Evolutionary conservation across 1,284 basidiomycete genomes (phyloP).

Genomic region (Microbotryum lychnidis-dioicae): DNA sequence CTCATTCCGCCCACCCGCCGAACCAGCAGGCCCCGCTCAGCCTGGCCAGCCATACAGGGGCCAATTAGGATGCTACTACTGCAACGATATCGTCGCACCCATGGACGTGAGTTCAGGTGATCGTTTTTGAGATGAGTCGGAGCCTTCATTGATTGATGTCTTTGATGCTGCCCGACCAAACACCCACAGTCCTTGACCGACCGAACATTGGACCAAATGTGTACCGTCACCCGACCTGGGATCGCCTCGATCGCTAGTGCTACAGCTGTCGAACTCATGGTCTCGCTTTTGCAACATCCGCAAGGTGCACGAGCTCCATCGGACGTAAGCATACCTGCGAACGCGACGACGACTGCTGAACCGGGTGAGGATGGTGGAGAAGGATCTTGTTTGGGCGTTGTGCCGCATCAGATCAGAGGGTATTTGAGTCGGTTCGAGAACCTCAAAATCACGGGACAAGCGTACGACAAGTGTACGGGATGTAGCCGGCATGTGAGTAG

Average conservation of each 20-base stretch:
- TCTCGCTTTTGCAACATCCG: slow-evolving; percentile 82
- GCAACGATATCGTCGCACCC: slow-evolving; percentile 95
- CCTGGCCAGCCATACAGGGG: slow-evolving; percentile 23
- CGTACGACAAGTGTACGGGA: slow-evolving; percentile 82
- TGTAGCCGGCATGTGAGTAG: slow-evolving; percentile 65
- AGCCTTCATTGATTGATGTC: background rate
- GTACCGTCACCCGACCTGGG: slow-evolving; percentile 95
- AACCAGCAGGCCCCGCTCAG: slow-evolving; percentile 38
- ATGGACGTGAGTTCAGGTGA: slow-evolving; percentile 56
- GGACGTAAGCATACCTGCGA: background rate
- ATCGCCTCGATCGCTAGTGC: slow-evolving; percentile 86
- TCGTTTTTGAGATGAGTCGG: background rate
- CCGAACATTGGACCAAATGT: slow-evolving; percentile 96
- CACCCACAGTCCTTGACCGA: slow-evolving; percentile 71
- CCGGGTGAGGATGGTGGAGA: too few species aligned
- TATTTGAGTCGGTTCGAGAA: slow-evolving; percentile 79
- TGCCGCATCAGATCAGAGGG: slow-evolving; percentile 91
- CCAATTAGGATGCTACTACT: slow-evolving; percentile 86
- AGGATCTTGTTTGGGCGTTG: slow-evolving; percentile 54
- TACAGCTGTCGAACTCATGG: slow-evolving; percentile 83
- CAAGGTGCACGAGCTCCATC: slow-evolving; percentile 53
- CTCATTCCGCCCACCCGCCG: slow-evolving; percentile 30
- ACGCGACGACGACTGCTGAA: background rate
- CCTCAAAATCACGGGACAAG: slow-evolving; percentile 71
- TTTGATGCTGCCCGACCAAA: background rate